A percentile compares a stretch with the other conserved stretches of the same genome.
phyloP scores from a whole-genome alignment of 75 land plant genomes.

The Pinus taeda region DNA sequence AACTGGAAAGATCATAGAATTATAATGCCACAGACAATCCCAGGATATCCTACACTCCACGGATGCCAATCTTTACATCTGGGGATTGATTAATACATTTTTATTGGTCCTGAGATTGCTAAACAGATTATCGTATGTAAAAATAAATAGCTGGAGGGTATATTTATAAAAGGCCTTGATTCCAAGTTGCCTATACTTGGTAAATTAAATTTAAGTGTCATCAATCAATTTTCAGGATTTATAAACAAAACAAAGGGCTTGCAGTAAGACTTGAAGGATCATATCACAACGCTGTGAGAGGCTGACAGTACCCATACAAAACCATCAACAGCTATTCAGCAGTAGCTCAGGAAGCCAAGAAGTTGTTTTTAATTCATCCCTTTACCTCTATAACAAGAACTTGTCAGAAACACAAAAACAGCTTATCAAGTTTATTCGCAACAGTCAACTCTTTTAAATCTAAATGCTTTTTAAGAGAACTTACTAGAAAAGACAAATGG shows the following conservation, averaged over 20 bases:
- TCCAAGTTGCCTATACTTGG: not conserved
- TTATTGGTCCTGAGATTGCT: not conserved
- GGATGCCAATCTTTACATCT: not conserved
- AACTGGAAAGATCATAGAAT: constrained; percentile 6
- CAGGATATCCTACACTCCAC: not conserved
- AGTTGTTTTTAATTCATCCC: not conserved
- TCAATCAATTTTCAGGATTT: not conserved
- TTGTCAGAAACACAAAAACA: too few species aligned
- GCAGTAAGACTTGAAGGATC: too few species aligned
- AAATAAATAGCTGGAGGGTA: not conserved
- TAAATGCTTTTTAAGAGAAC: not conserved
- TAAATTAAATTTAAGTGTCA: not conserved
- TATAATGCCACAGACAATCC: not conserved
- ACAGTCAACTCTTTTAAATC: too few species aligned
- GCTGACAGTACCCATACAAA: too few species aligned
- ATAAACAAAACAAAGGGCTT: not conserved
- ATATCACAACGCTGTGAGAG: too few species aligned
- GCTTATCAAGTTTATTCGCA: too few species aligned
- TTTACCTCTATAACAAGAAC: not conserved
- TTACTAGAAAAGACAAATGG: not conserved
- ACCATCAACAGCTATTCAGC: not conserved
- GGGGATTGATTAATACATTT: not conserved
- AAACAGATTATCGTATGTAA: too few species aligned
- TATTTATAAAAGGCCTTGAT: not conserved
- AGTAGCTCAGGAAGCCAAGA: not conserved